These are phyloP conservation scores for Thelephora ganbajun DNA, from an alignment of 768 basidiomycete species.

Conservation along the genomic window DNA sequence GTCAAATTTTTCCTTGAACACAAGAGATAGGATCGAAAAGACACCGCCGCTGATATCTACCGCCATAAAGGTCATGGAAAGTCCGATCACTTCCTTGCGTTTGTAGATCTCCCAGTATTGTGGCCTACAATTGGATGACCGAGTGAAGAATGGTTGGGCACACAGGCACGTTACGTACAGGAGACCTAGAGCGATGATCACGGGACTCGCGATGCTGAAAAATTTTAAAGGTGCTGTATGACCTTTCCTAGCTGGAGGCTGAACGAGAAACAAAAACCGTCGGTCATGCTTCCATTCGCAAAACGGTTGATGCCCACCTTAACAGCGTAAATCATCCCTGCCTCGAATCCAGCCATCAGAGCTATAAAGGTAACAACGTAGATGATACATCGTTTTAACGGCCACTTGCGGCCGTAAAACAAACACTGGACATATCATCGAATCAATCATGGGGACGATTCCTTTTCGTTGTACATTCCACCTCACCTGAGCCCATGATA, in stretches of 20 bases:
- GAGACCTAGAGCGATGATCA: slow-evolving; percentile 38
- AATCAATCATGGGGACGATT: slow-evolving; percentile 2
- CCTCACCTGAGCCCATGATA: slow-evolving; percentile 55
- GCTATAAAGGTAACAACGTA: slow-evolving; percentile 26
- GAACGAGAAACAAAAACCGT: neutral
- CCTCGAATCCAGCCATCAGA: slow-evolving; percentile 43
- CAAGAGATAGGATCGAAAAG: slow-evolving; percentile 57
- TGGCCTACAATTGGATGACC: slow-evolving; percentile 26
- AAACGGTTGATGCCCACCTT: slow-evolving; percentile 25
- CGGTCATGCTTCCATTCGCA: neutral
- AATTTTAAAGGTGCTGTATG: slow-evolving; percentile 27
- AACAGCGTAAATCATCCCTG: slow-evolving; percentile 42
- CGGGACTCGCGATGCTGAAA: slow-evolving; percentile 48
- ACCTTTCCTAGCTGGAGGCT: slow-evolving; percentile 25
- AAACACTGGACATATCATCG: slow-evolving; percentile 44
- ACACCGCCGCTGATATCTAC: slow-evolving; percentile 60
- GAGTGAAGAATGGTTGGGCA: neutral
- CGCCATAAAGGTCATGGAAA: slow-evolving; percentile 54
- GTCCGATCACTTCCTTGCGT: slow-evolving; percentile 46
- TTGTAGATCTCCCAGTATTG: slow-evolving; percentile 71
- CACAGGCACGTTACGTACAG: slow-evolving; percentile 19
- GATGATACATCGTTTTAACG: slow-evolving; percentile 19
- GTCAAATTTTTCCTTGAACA: slow-evolving; percentile 51
- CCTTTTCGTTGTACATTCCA: neutral
- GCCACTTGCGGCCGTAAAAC: slow-evolving; percentile 41